Base-by-base conservation (phyloP, 257 asterid species). In the Solanum raphanifolium region DNA sequence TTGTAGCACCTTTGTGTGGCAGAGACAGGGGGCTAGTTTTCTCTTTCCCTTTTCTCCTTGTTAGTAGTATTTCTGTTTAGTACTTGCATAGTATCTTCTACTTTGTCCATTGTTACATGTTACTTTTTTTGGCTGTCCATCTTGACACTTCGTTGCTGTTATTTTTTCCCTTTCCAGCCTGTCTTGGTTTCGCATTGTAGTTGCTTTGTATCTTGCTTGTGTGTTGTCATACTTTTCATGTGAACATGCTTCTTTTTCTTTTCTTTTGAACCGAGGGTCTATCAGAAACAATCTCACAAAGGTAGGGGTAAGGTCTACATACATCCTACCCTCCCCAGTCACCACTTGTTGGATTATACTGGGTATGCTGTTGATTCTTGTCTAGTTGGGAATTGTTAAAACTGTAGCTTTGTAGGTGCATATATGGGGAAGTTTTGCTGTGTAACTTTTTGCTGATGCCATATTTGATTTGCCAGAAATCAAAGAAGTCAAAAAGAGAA, bases 401-500 rank as follows among this genome's bases (percentile, higher is more conserved):
- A 29, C 18, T 21, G 82, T 46, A 81, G 27, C 36, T 74, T 29
- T 46, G 3, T 15, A 43, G 38, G 85, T 43, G 85, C 85, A 81
- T 81, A 29, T 79, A 81, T 46, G 41, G 29, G 86, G 73, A n/a
- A n/a, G 23, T 66, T 36, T 66, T 43, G 32, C 8, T 25, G 13
- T 41, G 38, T 25, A 79, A 83, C 89, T 73, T 35, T 62, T 43
- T 78, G 58, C 25, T 62, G 86, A 91, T 90, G 68, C 41, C 89
- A 74, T 34, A 7, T 65, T 13, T 32, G 39, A 73, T 55, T 83
- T 85, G 88, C 48, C 92, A 97, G 98, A 97, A 90, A 97, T 95
- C 87, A 95, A 94, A 88, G 98, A 95, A 85, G 96, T 98, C 89
- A 93, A 86, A 91, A 95, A 90, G 95, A 95, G 92, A 93, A 97